Percentiles rank a stretch among this genome's conserved stretches.
phyloP scores from a whole-genome alignment of 768 basidiomycete genomes.

The Suillus subalutaceus region DNA sequence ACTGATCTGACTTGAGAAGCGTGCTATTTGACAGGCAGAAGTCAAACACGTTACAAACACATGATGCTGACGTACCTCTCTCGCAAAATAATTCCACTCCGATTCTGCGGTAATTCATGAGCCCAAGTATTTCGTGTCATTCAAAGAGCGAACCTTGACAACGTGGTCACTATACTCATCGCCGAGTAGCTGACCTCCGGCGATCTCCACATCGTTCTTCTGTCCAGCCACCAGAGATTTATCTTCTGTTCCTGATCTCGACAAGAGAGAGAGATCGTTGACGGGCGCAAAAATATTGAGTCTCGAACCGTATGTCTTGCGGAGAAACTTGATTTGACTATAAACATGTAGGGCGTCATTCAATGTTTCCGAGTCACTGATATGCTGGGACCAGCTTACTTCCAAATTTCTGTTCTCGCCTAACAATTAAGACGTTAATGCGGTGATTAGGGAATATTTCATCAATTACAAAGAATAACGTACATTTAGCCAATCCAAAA shows the following conservation, averaged over 20 bases:
- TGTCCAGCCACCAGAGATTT: slow-evolving; percentile 65
- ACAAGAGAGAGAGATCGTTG: slow-evolving; percentile 82
- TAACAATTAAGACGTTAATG: slow-evolving; percentile 26
- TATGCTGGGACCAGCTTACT: slow-evolving; percentile 52
- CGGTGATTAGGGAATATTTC: neutral
- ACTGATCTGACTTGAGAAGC: slow-evolving; percentile 91
- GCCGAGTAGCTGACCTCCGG: slow-evolving; percentile 85
- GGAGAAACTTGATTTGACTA: slow-evolving; percentile 86
- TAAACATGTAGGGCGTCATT: slow-evolving; percentile 8
- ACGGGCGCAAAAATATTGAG: slow-evolving; percentile 92
- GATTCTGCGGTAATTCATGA: slow-evolving; percentile 56
- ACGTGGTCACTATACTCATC: slow-evolving; percentile 97
- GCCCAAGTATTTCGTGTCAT: slow-evolving; percentile 3
- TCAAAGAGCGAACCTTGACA: slow-evolving; percentile 61
- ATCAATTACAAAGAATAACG: slow-evolving; percentile 14
- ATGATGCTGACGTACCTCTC: slow-evolving; percentile 60
- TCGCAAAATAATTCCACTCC: slow-evolving; percentile 91
- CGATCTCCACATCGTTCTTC: slow-evolving; percentile 72
- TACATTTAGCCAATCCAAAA: slow-evolving; percentile 88
- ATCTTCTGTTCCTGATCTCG: slow-evolving; percentile 63
- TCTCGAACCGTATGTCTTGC: slow-evolving; percentile 78
- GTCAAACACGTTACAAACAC: slow-evolving; percentile 4
- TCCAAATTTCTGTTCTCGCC: slow-evolving; percentile 90
- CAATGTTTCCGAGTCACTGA: neutral
- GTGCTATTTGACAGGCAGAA: slow-evolving; percentile 48